Evolutionary conservation across 73 alveolate genomes (phyloP), one percentile per base, ranked within the genome.

Genomic region (Paramecium primaurelia): DNA sequence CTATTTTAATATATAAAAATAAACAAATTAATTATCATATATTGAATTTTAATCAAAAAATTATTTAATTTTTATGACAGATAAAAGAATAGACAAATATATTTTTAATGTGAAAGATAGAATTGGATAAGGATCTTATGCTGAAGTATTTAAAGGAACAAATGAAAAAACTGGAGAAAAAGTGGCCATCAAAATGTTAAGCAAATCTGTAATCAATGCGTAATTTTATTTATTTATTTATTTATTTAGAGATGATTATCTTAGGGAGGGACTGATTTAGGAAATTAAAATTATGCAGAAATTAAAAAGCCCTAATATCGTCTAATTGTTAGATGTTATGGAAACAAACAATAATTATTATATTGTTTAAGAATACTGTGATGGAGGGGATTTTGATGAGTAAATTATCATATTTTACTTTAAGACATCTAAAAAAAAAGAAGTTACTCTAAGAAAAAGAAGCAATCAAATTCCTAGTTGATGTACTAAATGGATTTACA

Each of bases 361-460:
- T 51, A 89, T 89, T 71, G 91, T 89, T 44, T 89, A 89, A 89
- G 94, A 89, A 45, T 89, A 42, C 75, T 89, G 94, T 89, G 94
- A 89, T 89, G 80, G 88, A 28, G 94, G 94, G 14, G 94, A 89
- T 89, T 89, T 89, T 40, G 94, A 71, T 10, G 94, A 89, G 77
- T 89, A 64, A 28, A 37, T 58, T 80, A 80, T 71, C 12, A 44
- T 20, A 89, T 36, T 69, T 87, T 40, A 40, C 89, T 89, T 44
- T 73, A 37, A 73, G 59, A 44, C 59, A 8, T 37, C n/a, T 42
- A 36, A 89, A 89, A 83, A 30, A 71, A 20, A 40, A 45, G 11
- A 83, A 83, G 54, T 25, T 20, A 32, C 94, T 89, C 22, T 40
- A 86, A 25, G 94, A 89, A 42, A 28, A 89, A 28, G 94, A 89